phyloP scores from a whole-genome alignment of 2,329 filamentous ascomycete genomes.

The Apiospora pterosperma region DNA sequence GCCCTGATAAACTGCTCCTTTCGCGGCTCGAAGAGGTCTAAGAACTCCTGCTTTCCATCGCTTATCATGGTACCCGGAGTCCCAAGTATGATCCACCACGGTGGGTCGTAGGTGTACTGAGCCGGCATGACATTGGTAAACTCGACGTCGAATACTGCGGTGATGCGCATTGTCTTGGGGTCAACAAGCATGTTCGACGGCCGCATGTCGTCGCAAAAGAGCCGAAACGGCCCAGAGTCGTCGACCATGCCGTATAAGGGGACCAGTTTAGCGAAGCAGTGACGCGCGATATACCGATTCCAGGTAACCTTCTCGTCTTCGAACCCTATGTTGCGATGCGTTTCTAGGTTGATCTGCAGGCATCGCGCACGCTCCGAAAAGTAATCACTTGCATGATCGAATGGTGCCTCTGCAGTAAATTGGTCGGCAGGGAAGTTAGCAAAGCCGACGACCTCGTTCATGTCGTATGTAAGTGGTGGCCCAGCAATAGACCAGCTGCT shows the following conservation, averaged over 20 bases:
- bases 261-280: slow-evolving; percentile 28
- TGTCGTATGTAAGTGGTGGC: slow-evolving; percentile 35
- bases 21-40: too few relatives aligned
- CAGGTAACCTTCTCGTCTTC: slow-evolving; percentile 22
- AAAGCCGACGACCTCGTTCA: slow-evolving; percentile 33
- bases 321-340: slow-evolving; percentile 28
- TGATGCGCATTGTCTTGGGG: slow-evolving; percentile 27
- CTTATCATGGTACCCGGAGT: too few relatives aligned
- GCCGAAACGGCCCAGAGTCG: slow-evolving; percentile 30
- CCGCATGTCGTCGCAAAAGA: slow-evolving; percentile 36
- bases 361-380: slow-evolving; percentile 22
- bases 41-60: too few relatives aligned
- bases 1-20: too few relatives aligned
- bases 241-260: slow-evolving; percentile 21
- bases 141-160: too few relatives aligned
- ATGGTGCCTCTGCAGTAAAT: slow-evolving; percentile 19
- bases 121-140: too few relatives aligned
- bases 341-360: slow-evolving; percentile 23
- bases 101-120: too few relatives aligned
- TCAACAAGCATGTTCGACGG: slow-evolving; percentile 36
- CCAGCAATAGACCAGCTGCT: slow-evolving; percentile 27
- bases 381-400: slow-evolving; percentile 22
- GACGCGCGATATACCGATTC: slow-evolving; percentile 29
- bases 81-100: too few relatives aligned
- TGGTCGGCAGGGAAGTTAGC: slow-evolving; percentile 24